These are phyloP conservation scores for Trichoderma endophyticum DNA, from an alignment of 2,329 filamentous ascomycete genomes.

Conservation along the genomic window DNA sequence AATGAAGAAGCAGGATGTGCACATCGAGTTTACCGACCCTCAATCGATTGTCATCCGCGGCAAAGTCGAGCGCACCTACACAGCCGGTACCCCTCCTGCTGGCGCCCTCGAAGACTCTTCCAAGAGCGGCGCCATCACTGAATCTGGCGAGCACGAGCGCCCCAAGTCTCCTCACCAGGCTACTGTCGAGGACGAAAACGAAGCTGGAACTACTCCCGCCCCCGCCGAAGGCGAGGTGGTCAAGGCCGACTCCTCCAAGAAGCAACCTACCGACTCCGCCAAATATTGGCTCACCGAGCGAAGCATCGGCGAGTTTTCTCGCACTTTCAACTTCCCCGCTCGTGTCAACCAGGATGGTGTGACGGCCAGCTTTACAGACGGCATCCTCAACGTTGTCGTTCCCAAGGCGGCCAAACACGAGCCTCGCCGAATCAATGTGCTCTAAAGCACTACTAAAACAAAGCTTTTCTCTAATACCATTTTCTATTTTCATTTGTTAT, in stretches of 20 bases:
- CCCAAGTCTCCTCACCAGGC: slow-evolving; percentile 50
- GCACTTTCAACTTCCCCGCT: slow-evolving; percentile 65
- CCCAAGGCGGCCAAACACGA: slow-evolving; percentile 65
- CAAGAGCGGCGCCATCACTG: slow-evolving; percentile 35
- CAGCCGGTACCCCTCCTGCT: slow-evolving; percentile 43
- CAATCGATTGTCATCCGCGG: slow-evolving; percentile 68
- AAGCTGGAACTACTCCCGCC: slow-evolving; percentile 26
- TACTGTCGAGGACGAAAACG: slow-evolving; percentile 62
- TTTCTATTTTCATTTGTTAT: not conserved
- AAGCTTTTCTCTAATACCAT: too few relatives aligned
- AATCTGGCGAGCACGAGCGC: slow-evolving; percentile 29
- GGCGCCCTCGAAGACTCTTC: slow-evolving; percentile 42
- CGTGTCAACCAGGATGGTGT: slow-evolving; percentile 62
- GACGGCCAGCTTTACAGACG: slow-evolving; percentile 61
- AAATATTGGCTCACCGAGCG: slow-evolving; percentile 72
- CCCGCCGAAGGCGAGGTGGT: slow-evolving; percentile 26
- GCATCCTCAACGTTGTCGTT: slow-evolving; percentile 60
- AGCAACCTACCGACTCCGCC: slow-evolving; percentile 32
- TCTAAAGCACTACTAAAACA: slow-evolving; percentile 33
- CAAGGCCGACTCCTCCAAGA: slow-evolving; percentile 21
- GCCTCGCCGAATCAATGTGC: slow-evolving; percentile 52
- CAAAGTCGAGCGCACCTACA: slow-evolving; percentile 58
- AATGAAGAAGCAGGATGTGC: slow-evolving; percentile 65
- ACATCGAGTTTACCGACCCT: slow-evolving; percentile 71
- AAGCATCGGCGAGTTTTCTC: slow-evolving; percentile 63